A percentile compares a stretch with the other conserved stretches of the same genome.
These are phyloP conservation scores for Puccinia polysora DNA, from an alignment of 1,284 basidiomycete species.

Conservation along the genomic window DNA sequence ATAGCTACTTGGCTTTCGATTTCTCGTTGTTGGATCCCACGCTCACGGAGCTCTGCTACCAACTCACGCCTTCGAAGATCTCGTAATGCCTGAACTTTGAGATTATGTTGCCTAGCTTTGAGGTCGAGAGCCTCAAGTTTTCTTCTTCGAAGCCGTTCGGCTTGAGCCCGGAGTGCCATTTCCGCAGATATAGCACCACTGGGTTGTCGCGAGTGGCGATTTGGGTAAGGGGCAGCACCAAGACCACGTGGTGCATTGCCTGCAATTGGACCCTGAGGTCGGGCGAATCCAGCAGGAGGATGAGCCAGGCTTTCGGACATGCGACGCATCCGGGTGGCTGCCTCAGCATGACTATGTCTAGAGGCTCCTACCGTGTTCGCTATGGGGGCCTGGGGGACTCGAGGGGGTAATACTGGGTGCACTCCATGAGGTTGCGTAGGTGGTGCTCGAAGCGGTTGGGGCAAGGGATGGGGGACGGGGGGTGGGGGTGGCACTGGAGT, in stretches of 20 bases:
- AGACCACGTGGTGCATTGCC: conserved; percentile 6
- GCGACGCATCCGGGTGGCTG: conserved; percentile 21
- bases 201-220: conserved; percentile 1
- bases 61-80: conserved; percentile 40
- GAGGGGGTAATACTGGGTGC: not conserved
- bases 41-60: conserved; percentile 20
- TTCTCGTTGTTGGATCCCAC: conserved; percentile 37
- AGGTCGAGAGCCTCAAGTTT: conserved; percentile 29
- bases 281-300: conserved; percentile 15
- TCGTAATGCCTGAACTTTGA: conserved; percentile 37
- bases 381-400: conserved; percentile 9
- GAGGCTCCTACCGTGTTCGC: not conserved
- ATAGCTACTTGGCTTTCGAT: conserved; percentile 38
- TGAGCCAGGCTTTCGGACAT: conserved; percentile 24
- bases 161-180: conserved; percentile 28
- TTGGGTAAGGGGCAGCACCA: conserved; percentile 3
- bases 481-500: conserved; percentile 17
- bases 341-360: conserved; percentile 15
- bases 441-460: not conserved
- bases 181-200: conserved; percentile 23
- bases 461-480: conserved; percentile 19
- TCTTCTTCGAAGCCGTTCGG: conserved; percentile 38
- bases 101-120: conserved; percentile 29
- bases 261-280: not conserved
- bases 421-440: not conserved